Base-by-base conservation (phyloP, 352 stramenopile species). In the Peronospora destructor region DNA sequence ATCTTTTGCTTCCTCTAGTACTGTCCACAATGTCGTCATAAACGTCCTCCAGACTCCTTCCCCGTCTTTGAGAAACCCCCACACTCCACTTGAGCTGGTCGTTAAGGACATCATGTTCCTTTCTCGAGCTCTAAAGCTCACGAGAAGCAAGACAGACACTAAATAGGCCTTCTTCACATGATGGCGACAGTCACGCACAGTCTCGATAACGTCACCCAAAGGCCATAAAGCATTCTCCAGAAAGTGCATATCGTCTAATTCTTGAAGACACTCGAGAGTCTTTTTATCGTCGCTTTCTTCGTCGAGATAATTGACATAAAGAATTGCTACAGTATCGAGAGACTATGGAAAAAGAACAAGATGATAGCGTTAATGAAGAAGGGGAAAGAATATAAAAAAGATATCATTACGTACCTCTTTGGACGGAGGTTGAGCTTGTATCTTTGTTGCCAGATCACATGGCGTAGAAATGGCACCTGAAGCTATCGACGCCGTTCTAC, bases 141-240 rank as follows among this genome's bases (percentile, higher is more conserved):
- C 43, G 19, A 84, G 47, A 32, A 85, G 45, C 39, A 87, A 23
- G 28, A 87, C 56, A 2, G 66, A 72, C 12, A 81, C 17, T 6
- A 69, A 19, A 59, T 61, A 84, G 2, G 57, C 45, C 30, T 82
- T 73, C 35, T 72, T 71, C 25, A 77, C 58, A 13, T 68, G 59
- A 33, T 66, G 49, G 19, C 57, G 57, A 25, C 54, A 66, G 38
- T 73, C 53, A 34, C 36, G 51, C 6, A 55, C 38, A 19, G 14
- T 41, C 1, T 37, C 29, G 9, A 58, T 30, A 9, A 72, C 44
- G 12, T 57, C 53, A 2, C 36, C 52, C 21, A 79, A 42, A 14
- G 59, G 61, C 70, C 73, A 85, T 11, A 91, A 53, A 47, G 68
- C 75, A n/a, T 64, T 53, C 26, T 84, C 59, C n/a, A 90, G 23